These are phyloP conservation scores for Penicillium occitanis DNA, from an alignment of 2,329 filamentous ascomycete genomes.

Conservation along the genomic window DNA sequence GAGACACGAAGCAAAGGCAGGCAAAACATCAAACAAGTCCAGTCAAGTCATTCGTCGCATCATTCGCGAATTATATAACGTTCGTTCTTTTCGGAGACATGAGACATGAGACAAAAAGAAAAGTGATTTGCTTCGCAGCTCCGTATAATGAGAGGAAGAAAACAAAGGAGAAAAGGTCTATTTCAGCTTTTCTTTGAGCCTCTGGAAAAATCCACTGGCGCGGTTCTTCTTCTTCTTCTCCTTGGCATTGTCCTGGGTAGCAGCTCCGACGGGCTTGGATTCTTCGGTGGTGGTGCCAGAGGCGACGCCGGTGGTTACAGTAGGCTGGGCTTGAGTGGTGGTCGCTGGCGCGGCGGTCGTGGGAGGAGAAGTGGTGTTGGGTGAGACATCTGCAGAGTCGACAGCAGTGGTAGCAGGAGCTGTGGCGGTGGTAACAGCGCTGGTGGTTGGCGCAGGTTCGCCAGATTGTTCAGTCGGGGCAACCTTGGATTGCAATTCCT, in stretches of 20 bases:
- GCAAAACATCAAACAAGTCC: slow-evolving; percentile 8
- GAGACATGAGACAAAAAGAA: not conserved
- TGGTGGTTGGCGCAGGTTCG: slow-evolving; percentile 36
- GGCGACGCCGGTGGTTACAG: slow-evolving; percentile 23
- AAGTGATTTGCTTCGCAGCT: slow-evolving; percentile 7
- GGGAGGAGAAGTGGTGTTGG: slow-evolving; percentile 26
- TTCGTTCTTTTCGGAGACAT: not conserved
- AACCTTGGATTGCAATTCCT: slow-evolving; percentile 64
- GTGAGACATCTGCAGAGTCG: slow-evolving; percentile 32
- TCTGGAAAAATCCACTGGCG: slow-evolving; percentile 60
- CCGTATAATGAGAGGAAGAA: slow-evolving; percentile 5
- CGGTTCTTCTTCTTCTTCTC: slow-evolving; percentile 69
- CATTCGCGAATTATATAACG: slow-evolving; percentile 5
- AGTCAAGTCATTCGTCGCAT: slow-evolving; percentile 9
- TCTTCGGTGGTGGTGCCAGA: slow-evolving; percentile 23
- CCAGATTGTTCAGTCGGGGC: slow-evolving; percentile 28
- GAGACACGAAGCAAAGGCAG: slow-evolving; percentile 4
- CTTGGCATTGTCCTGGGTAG: slow-evolving; percentile 32
- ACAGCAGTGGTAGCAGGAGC: slow-evolving; percentile 32
- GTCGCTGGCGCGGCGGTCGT: not conserved
- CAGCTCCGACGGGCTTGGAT: slow-evolving; percentile 24
- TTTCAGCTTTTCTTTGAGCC: slow-evolving; percentile 56
- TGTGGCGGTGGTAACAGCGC: slow-evolving; percentile 38
- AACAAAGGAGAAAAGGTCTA: slow-evolving; percentile 22
- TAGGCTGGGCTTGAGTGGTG: slow-evolving; percentile 16